Percentiles rank a stretch among this genome's conserved stretches.
These are phyloP conservation scores for Schizophyllum amplum DNA, from an alignment of 1,284 basidiomycete species.

Conservation along the genomic window DNA sequence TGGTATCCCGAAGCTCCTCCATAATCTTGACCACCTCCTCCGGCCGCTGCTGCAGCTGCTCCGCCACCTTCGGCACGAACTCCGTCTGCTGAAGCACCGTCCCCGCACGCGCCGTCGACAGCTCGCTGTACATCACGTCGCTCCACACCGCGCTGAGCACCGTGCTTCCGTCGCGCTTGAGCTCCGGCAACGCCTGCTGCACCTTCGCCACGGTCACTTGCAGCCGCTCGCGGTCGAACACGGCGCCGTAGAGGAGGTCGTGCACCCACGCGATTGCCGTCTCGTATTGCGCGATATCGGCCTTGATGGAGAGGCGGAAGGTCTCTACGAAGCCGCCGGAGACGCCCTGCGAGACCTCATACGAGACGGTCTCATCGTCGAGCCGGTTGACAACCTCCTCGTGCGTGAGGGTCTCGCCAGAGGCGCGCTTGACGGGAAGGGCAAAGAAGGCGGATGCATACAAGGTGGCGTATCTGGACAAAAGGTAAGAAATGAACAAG, in stretches of 20 bases:
- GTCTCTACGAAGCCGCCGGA: slow-evolving; percentile 68
- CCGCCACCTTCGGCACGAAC: slow-evolving; percentile 71
- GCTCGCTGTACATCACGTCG: slow-evolving; percentile 61
- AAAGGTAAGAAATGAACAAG: slow-evolving; percentile 7
- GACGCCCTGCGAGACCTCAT: slow-evolving; percentile 72
- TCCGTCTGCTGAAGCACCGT: slow-evolving; percentile 72
- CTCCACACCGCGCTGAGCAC: slow-evolving; percentile 73
- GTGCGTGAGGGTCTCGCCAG: slow-evolving; percentile 68
- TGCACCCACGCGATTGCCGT: slow-evolving; percentile 82
- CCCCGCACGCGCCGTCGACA: slow-evolving; percentile 69
- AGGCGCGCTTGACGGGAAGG: slow-evolving; percentile 69
- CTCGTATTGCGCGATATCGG: slow-evolving; percentile 77
- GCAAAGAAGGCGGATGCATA: slow-evolving; percentile 88
- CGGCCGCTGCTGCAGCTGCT: slow-evolving; percentile 70
- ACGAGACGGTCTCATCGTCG: slow-evolving; percentile 87
- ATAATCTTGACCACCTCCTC: slow-evolving; percentile 66
- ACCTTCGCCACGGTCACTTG: slow-evolving; percentile 86
- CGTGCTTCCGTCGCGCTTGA: slow-evolving; percentile 85
- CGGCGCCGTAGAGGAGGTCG: slow-evolving; percentile 78
- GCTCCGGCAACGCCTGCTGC: slow-evolving; percentile 85
- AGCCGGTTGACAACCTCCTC: slow-evolving; percentile 90
- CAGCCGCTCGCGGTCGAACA: slow-evolving; percentile 69
- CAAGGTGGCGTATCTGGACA: slow-evolving; percentile 64
- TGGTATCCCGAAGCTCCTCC: slow-evolving; percentile 59
- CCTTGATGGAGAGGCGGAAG: slow-evolving; percentile 75